phyloP scores from a whole-genome alignment of 2,329 filamentous ascomycete species.

The Aspergillus fumigatus region DNA sequence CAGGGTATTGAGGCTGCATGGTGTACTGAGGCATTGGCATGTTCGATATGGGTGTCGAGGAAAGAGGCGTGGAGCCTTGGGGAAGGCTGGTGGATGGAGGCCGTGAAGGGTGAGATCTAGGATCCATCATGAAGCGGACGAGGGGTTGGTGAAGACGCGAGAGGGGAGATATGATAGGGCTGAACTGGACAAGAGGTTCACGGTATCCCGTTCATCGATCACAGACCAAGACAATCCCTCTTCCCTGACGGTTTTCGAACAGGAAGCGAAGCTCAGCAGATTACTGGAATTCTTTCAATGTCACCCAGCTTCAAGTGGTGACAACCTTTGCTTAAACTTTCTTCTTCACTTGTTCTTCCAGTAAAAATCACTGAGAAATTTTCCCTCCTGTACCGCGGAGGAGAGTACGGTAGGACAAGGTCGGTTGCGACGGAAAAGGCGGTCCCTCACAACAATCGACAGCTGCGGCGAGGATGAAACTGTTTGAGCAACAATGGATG shows the following conservation, averaged over 20 bases:
- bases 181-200: conserved; percentile 22
- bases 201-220: conserved; percentile 35
- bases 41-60: conserved; percentile 42
- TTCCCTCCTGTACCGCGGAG: conserved; percentile 7
- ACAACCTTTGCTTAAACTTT: conserved; percentile 9
- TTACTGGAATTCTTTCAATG: conserved; percentile 11
- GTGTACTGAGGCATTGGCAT: conserved; percentile 45
- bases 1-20: conserved; percentile 43
- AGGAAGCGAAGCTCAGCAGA: conserved; percentile 3
- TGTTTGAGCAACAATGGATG: conserved; percentile 14
- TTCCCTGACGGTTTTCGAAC: conserved; percentile 10
- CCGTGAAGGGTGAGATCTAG: conserved; percentile 40
- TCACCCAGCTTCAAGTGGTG: conserved; percentile 5
- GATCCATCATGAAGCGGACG: conserved; percentile 34
- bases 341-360: conserved; percentile 10
- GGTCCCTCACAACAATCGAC: conserved; percentile 1
- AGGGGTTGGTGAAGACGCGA: conserved; percentile 9
- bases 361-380: neutral
- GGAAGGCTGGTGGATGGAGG: conserved; percentile 43
- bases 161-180: conserved; percentile 12
- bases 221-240: conserved; percentile 16
- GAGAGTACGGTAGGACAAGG: neutral
- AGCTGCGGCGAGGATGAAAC: conserved; percentile 10
- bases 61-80: conserved; percentile 42
- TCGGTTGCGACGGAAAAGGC: conserved; percentile 15